Evolutionary conservation across 2,329 filamentous ascomycete genomes (phyloP).

Genomic region (Cladosporium sp.): DNA sequence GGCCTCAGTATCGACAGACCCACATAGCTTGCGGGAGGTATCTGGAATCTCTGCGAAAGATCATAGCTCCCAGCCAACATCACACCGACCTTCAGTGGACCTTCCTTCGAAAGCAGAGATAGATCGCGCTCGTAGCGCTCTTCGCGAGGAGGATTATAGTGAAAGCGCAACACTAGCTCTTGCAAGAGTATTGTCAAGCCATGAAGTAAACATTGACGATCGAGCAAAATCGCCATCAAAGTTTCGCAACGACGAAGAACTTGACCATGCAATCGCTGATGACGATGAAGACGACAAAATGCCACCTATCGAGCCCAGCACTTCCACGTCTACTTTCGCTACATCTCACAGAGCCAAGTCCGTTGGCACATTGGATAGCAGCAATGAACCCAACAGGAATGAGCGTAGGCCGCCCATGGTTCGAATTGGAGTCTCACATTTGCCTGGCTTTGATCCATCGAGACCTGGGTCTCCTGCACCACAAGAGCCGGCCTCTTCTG

Average conservation of each 20-base stretch:
- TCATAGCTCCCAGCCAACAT: conserved; percentile 13
- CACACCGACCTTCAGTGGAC: conserved; percentile 13
- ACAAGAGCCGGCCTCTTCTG: conserved; percentile 32
- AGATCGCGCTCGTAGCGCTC: conserved; percentile 31
- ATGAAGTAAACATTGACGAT: conserved; percentile 25
- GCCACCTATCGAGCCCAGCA: conserved; percentile 15
- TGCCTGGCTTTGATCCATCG: conserved; percentile 52
- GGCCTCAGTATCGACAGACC: conserved; percentile 4
- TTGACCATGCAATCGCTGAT: conserved; percentile 28
- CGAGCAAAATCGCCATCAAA: conserved; percentile 22
- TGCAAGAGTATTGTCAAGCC: conserved; percentile 36
- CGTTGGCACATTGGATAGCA: conserved; percentile 12
- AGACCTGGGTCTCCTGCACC: conserved; percentile 43
- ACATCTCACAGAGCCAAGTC: conserved; percentile 1
- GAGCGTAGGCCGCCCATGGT: conserved; percentile 41
- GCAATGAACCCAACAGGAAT: neutral
- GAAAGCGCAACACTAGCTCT: conserved; percentile 35
- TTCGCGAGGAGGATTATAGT: conserved; percentile 33
- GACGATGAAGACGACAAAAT: conserved; percentile 29
- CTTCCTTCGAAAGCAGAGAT: conserved; percentile 25
- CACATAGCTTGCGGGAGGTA: conserved; percentile 9
- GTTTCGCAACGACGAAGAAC: conserved; percentile 22
- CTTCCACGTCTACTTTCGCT: neutral
- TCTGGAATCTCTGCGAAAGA: conserved; percentile 9
- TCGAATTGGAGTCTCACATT: conserved; percentile 49